phyloP scores from a whole-genome alignment of 345 rosid species.

The Acer campestre region DNA sequence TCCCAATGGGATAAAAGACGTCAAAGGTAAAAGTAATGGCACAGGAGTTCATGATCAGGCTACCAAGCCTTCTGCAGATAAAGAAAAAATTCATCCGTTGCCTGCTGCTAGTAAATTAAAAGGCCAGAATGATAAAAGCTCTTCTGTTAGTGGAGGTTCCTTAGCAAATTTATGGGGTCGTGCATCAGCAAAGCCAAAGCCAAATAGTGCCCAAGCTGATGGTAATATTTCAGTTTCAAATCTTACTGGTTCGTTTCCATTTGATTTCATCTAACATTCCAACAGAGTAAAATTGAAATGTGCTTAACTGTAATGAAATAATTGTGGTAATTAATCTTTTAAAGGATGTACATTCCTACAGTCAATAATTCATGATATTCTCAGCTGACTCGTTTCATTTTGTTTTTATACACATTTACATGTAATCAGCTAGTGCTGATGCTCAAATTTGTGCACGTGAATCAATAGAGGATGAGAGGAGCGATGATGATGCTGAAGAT shows the following conservation, averaged over 20 bases:
- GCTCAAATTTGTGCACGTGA: constrained; percentile 47
- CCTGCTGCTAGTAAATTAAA: constrained; percentile 42
- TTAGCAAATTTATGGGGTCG: constrained; percentile 75
- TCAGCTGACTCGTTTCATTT: constrained; percentile 14
- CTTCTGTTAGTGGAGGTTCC: constrained; percentile 52
- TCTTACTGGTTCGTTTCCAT: constrained; percentile 43
- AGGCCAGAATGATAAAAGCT: constrained; percentile 47
- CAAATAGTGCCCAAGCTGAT: constrained; percentile 31
- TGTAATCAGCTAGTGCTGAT: constrained; percentile 53
- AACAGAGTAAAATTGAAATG: neutral
- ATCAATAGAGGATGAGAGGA: constrained; percentile 38
- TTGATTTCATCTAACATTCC: constrained; percentile 7
- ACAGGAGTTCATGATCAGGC: constrained; percentile 34
- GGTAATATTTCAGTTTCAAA: constrained; percentile 25
- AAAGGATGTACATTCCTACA: neutral
- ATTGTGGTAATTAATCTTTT: neutral
- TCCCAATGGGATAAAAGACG: constrained; percentile 33
- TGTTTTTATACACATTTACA: constrained; percentile 10
- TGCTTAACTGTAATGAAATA: neutral
- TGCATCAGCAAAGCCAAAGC: constrained; percentile 66
- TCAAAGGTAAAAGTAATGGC: constrained; percentile 37
- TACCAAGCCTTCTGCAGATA: constrained; percentile 41
- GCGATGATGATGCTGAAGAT: constrained; percentile 60
- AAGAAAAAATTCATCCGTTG: constrained; percentile 42
- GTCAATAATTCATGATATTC: constrained; percentile 1